These are phyloP conservation scores for Geotrichum candidum DNA, from an alignment of 1,139 yeast species.

Conservation along the genomic window DNA sequence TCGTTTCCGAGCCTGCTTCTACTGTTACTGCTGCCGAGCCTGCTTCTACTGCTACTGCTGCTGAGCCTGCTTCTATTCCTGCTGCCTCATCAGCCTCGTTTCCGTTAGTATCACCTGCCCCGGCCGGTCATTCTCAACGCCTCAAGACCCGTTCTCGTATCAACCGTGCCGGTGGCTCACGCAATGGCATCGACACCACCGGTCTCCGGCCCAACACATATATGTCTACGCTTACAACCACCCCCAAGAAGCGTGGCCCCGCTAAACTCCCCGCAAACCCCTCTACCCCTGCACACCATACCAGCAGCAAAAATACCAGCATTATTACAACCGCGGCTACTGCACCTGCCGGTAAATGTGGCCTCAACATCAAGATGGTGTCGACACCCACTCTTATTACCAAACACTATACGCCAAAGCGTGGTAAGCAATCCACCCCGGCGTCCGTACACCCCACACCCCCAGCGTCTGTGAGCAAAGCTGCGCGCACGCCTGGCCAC, in stretches of 20 bases:
- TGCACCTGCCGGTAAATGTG: not conserved
- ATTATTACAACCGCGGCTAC: not conserved
- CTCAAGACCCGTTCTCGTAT: not conserved
- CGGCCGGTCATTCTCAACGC: not conserved
- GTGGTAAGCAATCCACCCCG: not conserved
- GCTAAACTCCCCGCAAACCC: not conserved
- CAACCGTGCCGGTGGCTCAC: not conserved
- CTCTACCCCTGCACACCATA: not conserved
- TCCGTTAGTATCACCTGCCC: not conserved
- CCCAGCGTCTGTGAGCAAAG: not conserved
- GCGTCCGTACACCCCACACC: not conserved
- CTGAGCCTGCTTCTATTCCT: not conserved
- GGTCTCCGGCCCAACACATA: not conserved
- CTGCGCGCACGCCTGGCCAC: not conserved
- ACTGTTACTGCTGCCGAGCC: not conserved
- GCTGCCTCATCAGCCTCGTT: not conserved
- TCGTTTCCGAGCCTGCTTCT: too few relatives aligned
- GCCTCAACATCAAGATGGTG: not conserved
- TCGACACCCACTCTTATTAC: not conserved
- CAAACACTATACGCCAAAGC: not conserved
- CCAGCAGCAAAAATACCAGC: not conserved
- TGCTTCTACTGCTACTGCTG: not conserved
- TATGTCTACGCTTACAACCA: not conserved
- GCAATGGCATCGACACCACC: not conserved
- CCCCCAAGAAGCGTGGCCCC: not conserved